Percentiles rank a stretch among this genome's conserved stretches.
phyloP scores from a whole-genome alignment of 148 eudicot species.

The Chenopodium quinoa region DNA sequence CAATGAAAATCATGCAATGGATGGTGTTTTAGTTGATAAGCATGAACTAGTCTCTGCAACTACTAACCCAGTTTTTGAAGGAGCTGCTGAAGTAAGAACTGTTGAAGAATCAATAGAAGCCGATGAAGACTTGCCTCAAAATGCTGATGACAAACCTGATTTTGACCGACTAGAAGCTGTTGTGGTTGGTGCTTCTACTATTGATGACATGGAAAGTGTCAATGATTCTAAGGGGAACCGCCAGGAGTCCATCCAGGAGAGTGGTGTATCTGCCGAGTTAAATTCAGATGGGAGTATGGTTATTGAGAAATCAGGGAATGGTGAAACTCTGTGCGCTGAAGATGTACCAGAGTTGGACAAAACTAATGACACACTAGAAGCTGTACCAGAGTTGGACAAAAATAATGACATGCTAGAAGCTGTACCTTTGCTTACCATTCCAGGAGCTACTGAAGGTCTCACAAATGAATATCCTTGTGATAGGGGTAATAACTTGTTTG shows the following conservation, averaged over 20 bases:
- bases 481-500: constrained; percentile 36
- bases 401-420: constrained; percentile 22
- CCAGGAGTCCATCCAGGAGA: constrained; percentile 13
- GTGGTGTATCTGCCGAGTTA: not conserved
- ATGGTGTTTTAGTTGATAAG: constrained; percentile 29
- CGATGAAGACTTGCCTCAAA: constrained; percentile 7
- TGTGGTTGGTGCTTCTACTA: not conserved
- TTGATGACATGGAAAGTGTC: not conserved
- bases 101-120: constrained; percentile 25
- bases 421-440: constrained; percentile 13
- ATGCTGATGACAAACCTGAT: constrained; percentile 26
- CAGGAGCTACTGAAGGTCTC: constrained; percentile 23
- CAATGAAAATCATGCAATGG: constrained; percentile 22
- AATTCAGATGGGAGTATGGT: constrained; percentile 14
- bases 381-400: not conserved
- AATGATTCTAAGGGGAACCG: constrained; percentile 10
- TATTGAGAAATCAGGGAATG: constrained; percentile 21
- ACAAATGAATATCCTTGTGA: constrained; percentile 18
- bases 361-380: constrained; percentile 22
- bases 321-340: constrained; percentile 23
- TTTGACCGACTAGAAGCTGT: constrained; percentile 2
- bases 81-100: constrained; percentile 7
- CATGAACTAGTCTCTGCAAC: constrained; percentile 11
- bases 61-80: constrained; percentile 6
- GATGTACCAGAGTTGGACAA: constrained; percentile 30